A percentile compares a stretch with the other conserved stretches of the same genome.
These are phyloP conservation scores for Hemisphaericaspora xylofermentans DNA, from an alignment of 1,139 yeast genomes.

Conservation along the genomic window DNA sequence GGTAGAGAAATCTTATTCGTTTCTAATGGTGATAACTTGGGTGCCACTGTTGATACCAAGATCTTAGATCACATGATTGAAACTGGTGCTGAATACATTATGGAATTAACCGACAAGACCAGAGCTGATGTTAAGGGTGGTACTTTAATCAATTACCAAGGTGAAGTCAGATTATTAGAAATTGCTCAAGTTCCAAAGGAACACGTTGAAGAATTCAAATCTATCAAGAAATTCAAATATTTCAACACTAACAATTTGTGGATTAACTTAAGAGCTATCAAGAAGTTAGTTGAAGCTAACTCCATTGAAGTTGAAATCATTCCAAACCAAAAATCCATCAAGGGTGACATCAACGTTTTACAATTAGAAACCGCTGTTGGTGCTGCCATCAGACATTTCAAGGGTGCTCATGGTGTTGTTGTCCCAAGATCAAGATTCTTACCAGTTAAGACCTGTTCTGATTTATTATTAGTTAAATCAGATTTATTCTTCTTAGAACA, in stretches of 20 bases:
- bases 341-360: slow-evolving; percentile 77
- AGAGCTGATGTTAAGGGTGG: slow-evolving; percentile 99
- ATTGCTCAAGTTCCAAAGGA: slow-evolving; percentile 99
- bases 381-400: slow-evolving; percentile 96
- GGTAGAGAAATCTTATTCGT: slow-evolving; percentile 95
- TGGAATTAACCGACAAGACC: slow-evolving; percentile 98
- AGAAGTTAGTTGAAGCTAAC: slow-evolving; percentile 84
- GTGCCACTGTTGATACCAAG: slow-evolving; percentile 94
- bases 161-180: slow-evolving; percentile 90
- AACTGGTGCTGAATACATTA: slow-evolving; percentile 87
- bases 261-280: slow-evolving; percentile 93
- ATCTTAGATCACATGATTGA: slow-evolving; percentile 92
- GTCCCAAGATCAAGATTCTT: slow-evolving; percentile 97
- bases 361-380: slow-evolving; percentile 99
- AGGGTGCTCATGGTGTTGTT: slow-evolving; percentile 95
- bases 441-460: slow-evolving; percentile 97
- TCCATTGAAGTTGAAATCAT: slow-evolving; percentile 89
- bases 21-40: slow-evolving; percentile 96
- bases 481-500: slow-evolving; percentile 89
- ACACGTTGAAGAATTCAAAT: slow-evolving; percentile 96
- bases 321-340: slow-evolving; percentile 86
- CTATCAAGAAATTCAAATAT: slow-evolving; percentile 95
- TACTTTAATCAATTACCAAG: slow-evolving; percentile 93
- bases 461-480: slow-evolving; percentile 90
- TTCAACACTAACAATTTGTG: slow-evolving; percentile 97